Evolutionary conservation across 108 stramenopile genomes (phyloP), one percentile per base, ranked within the genome.

Genomic region (Cylindrotheca fusiformis): DNA sequence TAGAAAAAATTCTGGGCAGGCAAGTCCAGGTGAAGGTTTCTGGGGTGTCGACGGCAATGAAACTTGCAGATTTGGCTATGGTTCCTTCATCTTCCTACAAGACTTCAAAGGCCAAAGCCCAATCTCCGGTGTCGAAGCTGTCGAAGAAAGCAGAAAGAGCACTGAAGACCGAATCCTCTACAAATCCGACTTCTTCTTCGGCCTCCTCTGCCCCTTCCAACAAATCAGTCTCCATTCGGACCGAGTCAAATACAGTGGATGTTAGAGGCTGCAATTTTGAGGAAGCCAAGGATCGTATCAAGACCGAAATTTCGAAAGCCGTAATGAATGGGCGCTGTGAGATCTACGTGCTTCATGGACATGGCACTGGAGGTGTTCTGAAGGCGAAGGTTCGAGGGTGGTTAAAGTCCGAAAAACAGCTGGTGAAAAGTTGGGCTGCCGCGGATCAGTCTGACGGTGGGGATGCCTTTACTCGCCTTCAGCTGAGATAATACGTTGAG

Each of bases 391-490:
- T 94, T 41, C 72, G 93, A 24, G 46, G 60, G n/a, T 90, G 85
- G 87, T 60, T 89, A 3, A 55, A 71, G 48, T 48, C 63, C 27
- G 85, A 87, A 52, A 63, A 71, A 32, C 58, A 54, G 33, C 65
- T 82, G 69, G 83, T 86, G 19, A 87, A 91, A 63, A 65, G 58
- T 26, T 89, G 55, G 29, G 51, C 66, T 20, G 66, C 85, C 14
- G 93, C 93, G 3, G 87, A 87, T 33, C 67, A 71, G n/a, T 68
- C 61, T 6, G 93, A 94, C 63, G 93, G 93, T 26, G 93, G 93
- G 5, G 93, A 94, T 32, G 93, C 93, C 1, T 86, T 94, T 52
- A 94, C 93, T 6, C 64, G 70, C 52, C 72, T 94, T 2, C 77
- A 77, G 32, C 53, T 94, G 30, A 47, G 50, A 27, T 74, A 65